These are phyloP conservation scores for Musa troglodytarum DNA, from an alignment of 176 grass and related monocot species.

Conservation along the genomic window DNA sequence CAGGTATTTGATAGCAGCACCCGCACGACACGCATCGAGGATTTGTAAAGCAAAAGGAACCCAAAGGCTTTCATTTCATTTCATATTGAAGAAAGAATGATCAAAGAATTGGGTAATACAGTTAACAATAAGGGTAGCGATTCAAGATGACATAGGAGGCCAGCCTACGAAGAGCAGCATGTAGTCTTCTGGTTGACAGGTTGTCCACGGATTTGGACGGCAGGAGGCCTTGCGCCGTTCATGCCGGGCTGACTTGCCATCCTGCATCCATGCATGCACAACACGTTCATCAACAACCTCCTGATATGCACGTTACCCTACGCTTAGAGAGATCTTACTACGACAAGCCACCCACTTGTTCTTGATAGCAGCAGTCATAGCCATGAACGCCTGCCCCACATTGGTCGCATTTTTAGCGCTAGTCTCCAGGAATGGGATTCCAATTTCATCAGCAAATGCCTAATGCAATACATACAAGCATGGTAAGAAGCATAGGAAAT, in stretches of 20 bases:
- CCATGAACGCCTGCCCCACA: slow-evolving; percentile 10
- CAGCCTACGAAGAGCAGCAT: slow-evolving; percentile 4
- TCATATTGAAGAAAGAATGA: not conserved
- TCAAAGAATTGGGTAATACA: not conserved
- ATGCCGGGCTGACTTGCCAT: not conserved
- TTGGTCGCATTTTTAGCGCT: slow-evolving; percentile 12
- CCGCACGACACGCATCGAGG: no score
- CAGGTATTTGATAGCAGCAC: no score
- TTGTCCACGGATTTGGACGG: slow-evolving; percentile 11
- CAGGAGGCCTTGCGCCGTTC: slow-evolving; percentile 2
- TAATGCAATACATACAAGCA: not conserved
- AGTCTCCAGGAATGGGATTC: slow-evolving; percentile 11
- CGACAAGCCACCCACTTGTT: not conserved
- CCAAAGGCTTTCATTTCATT: no score
- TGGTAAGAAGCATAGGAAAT: not conserved
- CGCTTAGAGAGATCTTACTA: not conserved
- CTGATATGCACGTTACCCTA: not conserved
- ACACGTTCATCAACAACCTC: not conserved
- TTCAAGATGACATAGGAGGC: no score
- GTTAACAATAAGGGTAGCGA: no score
- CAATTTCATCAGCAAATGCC: slow-evolving; percentile 15
- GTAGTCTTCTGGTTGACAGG: slow-evolving; percentile 12
- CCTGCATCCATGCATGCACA: not conserved
- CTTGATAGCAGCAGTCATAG: slow-evolving; percentile 2
- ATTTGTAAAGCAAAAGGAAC: no score